Base-by-base conservation (phyloP, 768 basidiomycete genomes). In the Boletus tylopilopsis region DNA sequence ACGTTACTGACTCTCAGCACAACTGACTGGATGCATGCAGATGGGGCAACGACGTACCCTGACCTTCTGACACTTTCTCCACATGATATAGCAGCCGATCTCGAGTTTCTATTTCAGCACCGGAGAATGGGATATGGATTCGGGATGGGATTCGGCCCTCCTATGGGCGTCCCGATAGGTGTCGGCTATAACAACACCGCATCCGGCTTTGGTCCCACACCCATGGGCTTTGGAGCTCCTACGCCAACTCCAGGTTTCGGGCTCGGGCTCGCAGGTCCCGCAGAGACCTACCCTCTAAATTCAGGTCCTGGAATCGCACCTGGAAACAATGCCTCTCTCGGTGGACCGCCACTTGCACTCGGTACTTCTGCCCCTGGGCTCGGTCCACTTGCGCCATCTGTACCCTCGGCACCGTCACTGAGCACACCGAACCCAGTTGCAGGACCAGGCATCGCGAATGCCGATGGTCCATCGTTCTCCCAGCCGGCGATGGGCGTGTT, bases 31-130 rank as follows among this genome's bases (percentile, higher is more conserved):
- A 18, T 53, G 7, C 74, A 74, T 49, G 74, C 76, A 42, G 78
- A 77, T 61, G 72, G 80, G 23, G 58, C 29, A 68, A 62, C 54
- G 13, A 49, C 62, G 21, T 68, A 70, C 35, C 64, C 68, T 9
- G 68, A 68, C 43, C 61, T 68, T 22, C 45, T 56, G n/a, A 61
- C 76, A 0, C 73, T 84, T 16, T 67, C 77, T 9, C 59, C 75
- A 0, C 62, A 63, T 24, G 82, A 84, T 32, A 72, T 82, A 27
- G 64, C 71, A 23, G 64, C 64, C 36, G 83, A 85, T 58, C 70
- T 84, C 24, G 80, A 82, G 2, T 77, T 72, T 53, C 70, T 85
- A 21, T 71, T 73, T 50, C 76, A 77, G 44, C 71, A 78, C 38
- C 60, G 65, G 48, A 56, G 59, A 24, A 55, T 66, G 47, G 63